phyloP scores from a whole-genome alignment of 768 basidiomycete species.

The Dentipellis sp. region DNA sequence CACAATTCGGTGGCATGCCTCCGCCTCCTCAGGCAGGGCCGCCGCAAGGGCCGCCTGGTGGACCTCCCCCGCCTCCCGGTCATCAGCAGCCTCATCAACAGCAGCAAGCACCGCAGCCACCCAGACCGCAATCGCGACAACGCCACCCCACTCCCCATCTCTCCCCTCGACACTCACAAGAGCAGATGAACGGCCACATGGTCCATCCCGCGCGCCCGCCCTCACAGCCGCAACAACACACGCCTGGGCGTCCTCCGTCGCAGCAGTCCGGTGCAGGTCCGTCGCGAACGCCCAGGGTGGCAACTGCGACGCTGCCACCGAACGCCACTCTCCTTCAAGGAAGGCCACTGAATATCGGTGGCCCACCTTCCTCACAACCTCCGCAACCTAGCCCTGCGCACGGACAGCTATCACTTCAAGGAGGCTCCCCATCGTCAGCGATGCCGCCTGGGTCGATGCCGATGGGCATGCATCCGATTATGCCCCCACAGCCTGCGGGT shows the following conservation, averaged over 20 bases:
- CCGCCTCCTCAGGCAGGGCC: conserved; percentile 19
- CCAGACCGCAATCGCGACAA: conserved; percentile 18
- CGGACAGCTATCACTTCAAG: not conserved
- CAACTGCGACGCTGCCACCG: conserved; percentile 14
- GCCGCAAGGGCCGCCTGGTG: not conserved
- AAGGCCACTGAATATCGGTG: conserved; percentile 12
- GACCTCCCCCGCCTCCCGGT: conserved; percentile 22
- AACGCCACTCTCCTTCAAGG: conserved; percentile 10
- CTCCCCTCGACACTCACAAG: conserved; percentile 35
- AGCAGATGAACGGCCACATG: conserved; percentile 32
- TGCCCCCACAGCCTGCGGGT: not conserved
- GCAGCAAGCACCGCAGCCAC: conserved; percentile 10
- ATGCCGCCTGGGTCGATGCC: not conserved
- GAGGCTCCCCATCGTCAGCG: not conserved
- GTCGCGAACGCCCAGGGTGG: conserved; percentile 37
- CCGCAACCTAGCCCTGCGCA: conserved; percentile 2
- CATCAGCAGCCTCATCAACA: conserved; percentile 9
- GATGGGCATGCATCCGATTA: not conserved
- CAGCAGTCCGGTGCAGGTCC: conserved; percentile 28
- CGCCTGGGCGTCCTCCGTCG: conserved; percentile 27
- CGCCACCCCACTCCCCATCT: conserved; percentile 26
- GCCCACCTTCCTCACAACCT: conserved; percentile 4
- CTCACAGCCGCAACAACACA: conserved; percentile 55
- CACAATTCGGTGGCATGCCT: conserved; percentile 26
- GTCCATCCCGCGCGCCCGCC: conserved; percentile 31